Evolutionary conservation across 495 filamentous ascomycete species (phyloP).

Genomic region (Alectoria sarmentosa): DNA sequence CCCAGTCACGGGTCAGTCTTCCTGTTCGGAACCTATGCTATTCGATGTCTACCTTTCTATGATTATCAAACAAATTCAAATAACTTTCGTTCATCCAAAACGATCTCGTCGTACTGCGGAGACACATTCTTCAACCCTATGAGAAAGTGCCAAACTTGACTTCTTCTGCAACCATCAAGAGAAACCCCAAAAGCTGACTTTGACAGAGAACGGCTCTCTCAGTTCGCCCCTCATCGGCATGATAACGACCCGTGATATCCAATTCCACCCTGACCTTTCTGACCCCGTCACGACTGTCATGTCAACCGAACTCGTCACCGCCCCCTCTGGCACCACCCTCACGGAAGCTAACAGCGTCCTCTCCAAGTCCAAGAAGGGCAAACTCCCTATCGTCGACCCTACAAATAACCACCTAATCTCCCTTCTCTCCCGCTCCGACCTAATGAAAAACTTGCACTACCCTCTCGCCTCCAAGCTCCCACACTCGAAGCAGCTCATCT

Average conservation of each 20-base stretch:
- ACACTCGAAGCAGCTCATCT: conserved; percentile 95
- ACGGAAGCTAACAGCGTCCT: conserved; percentile 89
- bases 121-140: conserved; percentile 43
- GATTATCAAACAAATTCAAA: conserved; percentile 66
- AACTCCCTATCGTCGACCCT: conserved; percentile 90
- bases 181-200: conserved; percentile 11
- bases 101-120: conserved; percentile 83
- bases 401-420: conserved; percentile 75
- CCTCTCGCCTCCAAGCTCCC: conserved; percentile 94
- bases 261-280: conserved; percentile 68
- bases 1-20: conserved; percentile 87
- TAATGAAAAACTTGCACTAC: conserved; percentile 98
- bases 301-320: conserved; percentile 92
- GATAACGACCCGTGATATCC: conserved; percentile 94
- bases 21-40: conserved; percentile 16
- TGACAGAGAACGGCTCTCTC: conserved; percentile 79
- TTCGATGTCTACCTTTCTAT: conserved; percentile 34
- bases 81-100: conserved; percentile 99
- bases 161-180: background rate
- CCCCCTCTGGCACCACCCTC: conserved; percentile 74
- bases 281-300: conserved; percentile 84
- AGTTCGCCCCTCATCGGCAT: conserved; percentile 94
- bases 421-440: conserved; percentile 90
- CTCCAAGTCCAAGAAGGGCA: conserved; percentile 95
- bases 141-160: conserved; percentile 23